Conservation (phyloP, 176 grass and related monocot species). For the Aegilops bicornis region DNA sequence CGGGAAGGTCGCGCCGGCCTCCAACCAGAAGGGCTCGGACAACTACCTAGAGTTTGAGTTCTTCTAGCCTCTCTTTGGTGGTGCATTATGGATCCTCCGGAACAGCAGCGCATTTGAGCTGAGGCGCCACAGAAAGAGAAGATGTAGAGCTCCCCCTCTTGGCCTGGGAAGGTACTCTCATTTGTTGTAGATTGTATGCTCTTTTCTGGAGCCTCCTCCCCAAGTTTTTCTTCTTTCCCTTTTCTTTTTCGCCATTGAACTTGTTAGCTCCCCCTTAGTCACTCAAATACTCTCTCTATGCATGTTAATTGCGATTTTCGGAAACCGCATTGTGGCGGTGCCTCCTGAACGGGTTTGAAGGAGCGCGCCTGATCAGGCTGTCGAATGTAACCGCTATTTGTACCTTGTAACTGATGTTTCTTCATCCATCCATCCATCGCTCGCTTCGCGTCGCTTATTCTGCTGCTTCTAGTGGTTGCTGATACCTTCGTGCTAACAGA, state of each 20-base stretch:
- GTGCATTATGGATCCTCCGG: not conserved
- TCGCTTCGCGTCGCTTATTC: not conserved
- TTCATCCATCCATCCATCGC: not conserved
- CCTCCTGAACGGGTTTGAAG: slow-evolving; percentile 22
- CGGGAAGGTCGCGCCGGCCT: slow-evolving; percentile 48
- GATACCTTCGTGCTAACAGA: not conserved
- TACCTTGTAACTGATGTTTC: slow-evolving; percentile 33
- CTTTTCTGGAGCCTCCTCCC: slow-evolving; percentile 10
- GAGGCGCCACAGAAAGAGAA: slow-evolving; percentile 22
- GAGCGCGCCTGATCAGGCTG: slow-evolving; percentile 1
- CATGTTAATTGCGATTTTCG: slow-evolving; percentile 38
- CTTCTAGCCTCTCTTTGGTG: slow-evolving; percentile 52
- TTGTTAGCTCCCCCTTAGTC: slow-evolving; percentile 9
- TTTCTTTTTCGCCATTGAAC: slow-evolving; percentile 9
- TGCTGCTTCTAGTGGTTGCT: not conserved
- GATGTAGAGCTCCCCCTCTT: slow-evolving; percentile 28
- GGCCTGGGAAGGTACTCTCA: slow-evolving; percentile 17
- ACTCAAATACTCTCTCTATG: slow-evolving; percentile 1
- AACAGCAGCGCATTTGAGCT: slow-evolving; percentile 9
- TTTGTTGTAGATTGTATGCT: slow-evolving; percentile 30
- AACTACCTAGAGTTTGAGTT: slow-evolving; percentile 86
- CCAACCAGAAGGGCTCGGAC: slow-evolving; percentile 58
- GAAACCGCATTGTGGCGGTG: not conserved
- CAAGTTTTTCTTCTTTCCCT: not conserved
- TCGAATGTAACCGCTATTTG: slow-evolving; percentile 14